phyloP scores from a whole-genome alignment of 2,329 filamentous ascomycete genomes.

The Stemphylium beticola region DNA sequence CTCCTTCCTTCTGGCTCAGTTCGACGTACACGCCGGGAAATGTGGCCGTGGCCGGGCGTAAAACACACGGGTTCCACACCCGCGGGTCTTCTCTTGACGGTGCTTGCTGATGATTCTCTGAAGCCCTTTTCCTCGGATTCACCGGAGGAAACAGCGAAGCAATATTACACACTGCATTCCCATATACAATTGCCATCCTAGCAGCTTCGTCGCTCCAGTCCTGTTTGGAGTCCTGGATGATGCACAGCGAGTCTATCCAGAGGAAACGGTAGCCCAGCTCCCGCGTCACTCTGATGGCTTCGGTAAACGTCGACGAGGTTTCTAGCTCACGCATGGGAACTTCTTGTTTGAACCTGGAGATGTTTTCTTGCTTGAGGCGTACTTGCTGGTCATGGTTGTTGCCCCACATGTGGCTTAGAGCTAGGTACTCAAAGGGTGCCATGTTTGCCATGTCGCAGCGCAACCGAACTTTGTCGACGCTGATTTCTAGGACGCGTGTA shows the following conservation, averaged over 20 bases:
- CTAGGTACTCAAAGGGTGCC: constrained; percentile 10
- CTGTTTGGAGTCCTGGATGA: constrained; percentile 20
- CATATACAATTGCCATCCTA: constrained; percentile 20
- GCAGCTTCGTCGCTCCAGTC: constrained; percentile 20
- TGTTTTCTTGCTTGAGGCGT: not conserved
- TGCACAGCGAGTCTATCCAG: constrained; percentile 32
- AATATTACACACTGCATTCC: constrained; percentile 18
- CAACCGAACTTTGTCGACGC: not conserved
- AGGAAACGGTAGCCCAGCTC: constrained; percentile 22
- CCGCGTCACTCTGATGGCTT: constrained; percentile 20
- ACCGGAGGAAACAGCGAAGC: constrained; percentile 11
- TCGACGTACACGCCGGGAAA: constrained; percentile 5
- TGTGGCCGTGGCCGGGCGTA: not conserved
- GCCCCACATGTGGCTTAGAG: constrained; percentile 22
- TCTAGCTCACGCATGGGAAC: constrained; percentile 1
- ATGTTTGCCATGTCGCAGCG: constrained; percentile 8
- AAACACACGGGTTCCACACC: constrained; percentile 10
- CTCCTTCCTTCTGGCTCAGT: not conserved
- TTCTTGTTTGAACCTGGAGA: not conserved
- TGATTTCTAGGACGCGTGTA: constrained; percentile 12
- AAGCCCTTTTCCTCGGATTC: no score
- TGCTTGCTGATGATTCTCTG: not conserved
- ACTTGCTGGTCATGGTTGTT: not conserved
- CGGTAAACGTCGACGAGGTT: constrained; percentile 14
- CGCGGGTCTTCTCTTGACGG: constrained; percentile 7